phyloP scores from a whole-genome alignment of 2,329 filamentous ascomycete species.

The Xylaria sp. region DNA sequence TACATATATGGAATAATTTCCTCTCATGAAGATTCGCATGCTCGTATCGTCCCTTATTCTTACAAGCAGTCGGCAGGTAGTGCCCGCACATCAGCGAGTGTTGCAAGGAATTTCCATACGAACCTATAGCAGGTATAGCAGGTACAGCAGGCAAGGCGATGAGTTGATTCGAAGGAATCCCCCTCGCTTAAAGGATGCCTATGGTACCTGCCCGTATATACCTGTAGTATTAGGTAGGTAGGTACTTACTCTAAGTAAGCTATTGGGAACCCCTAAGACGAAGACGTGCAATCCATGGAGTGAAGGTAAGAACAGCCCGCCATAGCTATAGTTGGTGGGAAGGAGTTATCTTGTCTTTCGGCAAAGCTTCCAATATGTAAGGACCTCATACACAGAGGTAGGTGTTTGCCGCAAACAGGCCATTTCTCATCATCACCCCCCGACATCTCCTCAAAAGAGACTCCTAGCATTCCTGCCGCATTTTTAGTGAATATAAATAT shows the following conservation, averaged over 20 bases:
- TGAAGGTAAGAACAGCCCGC: conserved; percentile 12
- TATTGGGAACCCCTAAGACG: not conserved
- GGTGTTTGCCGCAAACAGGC: not conserved
- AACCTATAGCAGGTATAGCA: not conserved
- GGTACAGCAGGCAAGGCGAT: not conserved
- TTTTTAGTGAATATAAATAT: conserved; percentile 14
- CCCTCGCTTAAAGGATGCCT: not conserved
- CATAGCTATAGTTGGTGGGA: not conserved
- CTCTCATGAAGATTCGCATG: not conserved
- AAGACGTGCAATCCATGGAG: not conserved
- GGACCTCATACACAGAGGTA: not conserved
- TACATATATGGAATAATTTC: not conserved
- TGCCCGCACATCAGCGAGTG: not conserved
- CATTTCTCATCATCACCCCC: not conserved
- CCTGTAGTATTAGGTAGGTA: too few relatives aligned
- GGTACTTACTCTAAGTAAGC: too few relatives aligned
- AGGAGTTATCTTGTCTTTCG: not conserved
- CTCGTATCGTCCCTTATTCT: not conserved
- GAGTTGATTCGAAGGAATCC: not conserved
- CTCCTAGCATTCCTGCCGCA: not conserved
- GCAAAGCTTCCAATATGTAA: not conserved
- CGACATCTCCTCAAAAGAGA: not conserved
- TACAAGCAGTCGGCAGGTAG: not conserved
- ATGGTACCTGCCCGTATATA: too few relatives aligned
- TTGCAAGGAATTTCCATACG: not conserved